Base-by-base conservation (phyloP, 805 yeast species). In the Candida adriatica region DNA sequence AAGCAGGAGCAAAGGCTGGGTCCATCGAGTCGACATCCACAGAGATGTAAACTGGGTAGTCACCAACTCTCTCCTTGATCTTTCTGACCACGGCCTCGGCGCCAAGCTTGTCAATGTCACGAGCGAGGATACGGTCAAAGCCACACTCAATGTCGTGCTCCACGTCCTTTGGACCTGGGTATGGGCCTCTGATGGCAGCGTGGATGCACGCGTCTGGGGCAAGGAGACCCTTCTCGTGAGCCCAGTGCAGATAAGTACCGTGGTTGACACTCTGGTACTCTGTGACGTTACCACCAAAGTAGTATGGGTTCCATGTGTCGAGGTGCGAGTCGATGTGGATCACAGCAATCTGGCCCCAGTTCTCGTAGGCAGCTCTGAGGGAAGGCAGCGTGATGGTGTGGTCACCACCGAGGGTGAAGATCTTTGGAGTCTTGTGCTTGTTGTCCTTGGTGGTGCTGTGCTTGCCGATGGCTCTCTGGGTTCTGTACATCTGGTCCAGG, bases 201-300 rank as follows among this genome's bases (percentile, higher is more conserved):
- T 79, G 85, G 35, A 66, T 66, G 42, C 73, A 69, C 23, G 63
- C 59, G n/a, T 60, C 58, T 11, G 61, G 56, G 4, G 64, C 53
- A 25, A 77, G 57, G 42, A 72, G 73, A 2, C 85, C 85, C 29
- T 73, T 66, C 51, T 79, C 85, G 27, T 72, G 71, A 1, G 86
- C 86, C 54, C 73, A 77, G 50, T 77, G 84, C 26, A 79, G 57
- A 40, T 76, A 77, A 0, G 86, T 77, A 5, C 85, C 86, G 49
- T 79, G 85, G 46, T 77, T 79, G 35, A 74, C 51, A 16, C 63
- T 57, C 58, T 75, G 71, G 46, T 79, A 77, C 41, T 69, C 62
- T 9, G 78, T 59, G 16, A 76, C 53, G 6, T 74, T 79, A 4
- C 84, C 85, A 8, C 84, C 84, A 21, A 76, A 58, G 13, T 65